Conservation (phyloP, 805 yeast genomes). For the Starmerella tilneyi region DNA sequence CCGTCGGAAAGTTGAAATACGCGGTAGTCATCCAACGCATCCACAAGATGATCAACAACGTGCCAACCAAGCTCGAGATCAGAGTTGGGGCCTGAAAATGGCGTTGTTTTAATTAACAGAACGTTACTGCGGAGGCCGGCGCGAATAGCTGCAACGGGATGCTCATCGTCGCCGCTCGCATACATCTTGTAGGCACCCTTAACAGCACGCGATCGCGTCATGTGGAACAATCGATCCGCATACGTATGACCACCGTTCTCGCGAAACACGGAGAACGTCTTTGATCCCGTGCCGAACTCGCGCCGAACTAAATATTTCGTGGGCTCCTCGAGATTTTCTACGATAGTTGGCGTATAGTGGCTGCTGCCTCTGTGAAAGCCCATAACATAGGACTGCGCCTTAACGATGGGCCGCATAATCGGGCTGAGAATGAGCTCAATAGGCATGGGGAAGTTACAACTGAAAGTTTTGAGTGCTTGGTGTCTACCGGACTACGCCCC, state of each 20-base stretch:
- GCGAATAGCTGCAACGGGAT: constrained; percentile 48
- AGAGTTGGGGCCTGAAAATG: constrained; percentile 36
- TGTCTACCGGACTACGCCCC: background rate
- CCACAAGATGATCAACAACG: constrained; percentile 48
- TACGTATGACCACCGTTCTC: constrained; percentile 31
- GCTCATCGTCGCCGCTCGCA: constrained; percentile 40
- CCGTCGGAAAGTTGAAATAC: constrained; percentile 54
- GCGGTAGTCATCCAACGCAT: constrained; percentile 51
- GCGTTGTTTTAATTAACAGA: constrained; percentile 42
- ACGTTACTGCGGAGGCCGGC: constrained; percentile 56
- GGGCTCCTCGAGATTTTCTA: constrained; percentile 35
- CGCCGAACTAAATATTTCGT: constrained; percentile 40
- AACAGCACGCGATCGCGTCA: constrained; percentile 53
- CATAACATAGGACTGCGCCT: constrained; percentile 45
- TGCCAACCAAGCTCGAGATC: constrained; percentile 57
- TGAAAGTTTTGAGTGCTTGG: background rate
- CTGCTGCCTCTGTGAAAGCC: constrained; percentile 48
- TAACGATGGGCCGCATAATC: constrained; percentile 48
- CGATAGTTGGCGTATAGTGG: constrained; percentile 45
- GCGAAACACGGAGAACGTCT: constrained; percentile 43
- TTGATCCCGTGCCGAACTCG: constrained; percentile 54
- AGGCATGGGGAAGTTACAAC: no score
- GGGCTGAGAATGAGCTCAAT: constrained; percentile 50
- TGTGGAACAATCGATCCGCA: constrained; percentile 40
- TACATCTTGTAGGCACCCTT: constrained; percentile 57